A percentile compares a stretch with the other conserved stretches of the same genome.
These are phyloP conservation scores for Penicillium freii DNA, from an alignment of 2,329 filamentous ascomycete genomes.

Conservation along the genomic window DNA sequence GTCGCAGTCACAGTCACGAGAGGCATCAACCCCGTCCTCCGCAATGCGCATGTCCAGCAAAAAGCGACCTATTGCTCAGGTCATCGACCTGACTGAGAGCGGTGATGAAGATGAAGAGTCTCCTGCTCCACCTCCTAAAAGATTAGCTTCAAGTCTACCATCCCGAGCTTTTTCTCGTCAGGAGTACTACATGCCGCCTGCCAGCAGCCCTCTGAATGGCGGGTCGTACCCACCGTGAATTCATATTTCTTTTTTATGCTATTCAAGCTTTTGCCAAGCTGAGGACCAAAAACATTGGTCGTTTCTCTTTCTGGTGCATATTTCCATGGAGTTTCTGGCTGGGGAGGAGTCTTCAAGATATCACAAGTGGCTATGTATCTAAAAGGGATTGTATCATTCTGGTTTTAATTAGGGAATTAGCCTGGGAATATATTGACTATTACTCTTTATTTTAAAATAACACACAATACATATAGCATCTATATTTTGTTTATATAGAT, in stretches of 20 bases:
- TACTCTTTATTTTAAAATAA: not conserved
- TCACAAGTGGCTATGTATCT: slow-evolving; percentile 1
- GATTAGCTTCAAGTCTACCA: slow-evolving; percentile 27
- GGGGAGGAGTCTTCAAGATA: slow-evolving; percentile 6
- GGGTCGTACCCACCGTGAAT: slow-evolving; percentile 18
- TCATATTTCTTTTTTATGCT: slow-evolving; percentile 16
- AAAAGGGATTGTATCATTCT: not conserved
- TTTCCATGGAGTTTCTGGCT: slow-evolving; percentile 21
- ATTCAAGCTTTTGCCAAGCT: slow-evolving; percentile 2
- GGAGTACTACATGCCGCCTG: slow-evolving; percentile 24
- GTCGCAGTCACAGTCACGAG: slow-evolving; percentile 38
- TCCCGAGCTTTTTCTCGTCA: slow-evolving; percentile 23
- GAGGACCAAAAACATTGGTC: not conserved
- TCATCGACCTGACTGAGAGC: slow-evolving; percentile 57
- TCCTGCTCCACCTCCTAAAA: slow-evolving; percentile 38
- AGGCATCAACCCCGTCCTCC: slow-evolving; percentile 42
- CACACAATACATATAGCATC: not conserved
- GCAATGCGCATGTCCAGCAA: slow-evolving; percentile 35
- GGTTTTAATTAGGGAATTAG: not conserved
- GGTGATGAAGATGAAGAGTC: slow-evolving; percentile 52
- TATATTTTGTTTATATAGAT: not conserved
- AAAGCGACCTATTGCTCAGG: slow-evolving; percentile 49
- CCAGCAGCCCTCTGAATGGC: slow-evolving; percentile 22
- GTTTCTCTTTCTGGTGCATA: slow-evolving; percentile 10
- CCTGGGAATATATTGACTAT: not conserved